Evolutionary conservation across 2,329 filamentous ascomycete genomes (phyloP), one percentile per base, ranked within the genome.

Genomic region (Sphaceloma murrayae): DNA sequence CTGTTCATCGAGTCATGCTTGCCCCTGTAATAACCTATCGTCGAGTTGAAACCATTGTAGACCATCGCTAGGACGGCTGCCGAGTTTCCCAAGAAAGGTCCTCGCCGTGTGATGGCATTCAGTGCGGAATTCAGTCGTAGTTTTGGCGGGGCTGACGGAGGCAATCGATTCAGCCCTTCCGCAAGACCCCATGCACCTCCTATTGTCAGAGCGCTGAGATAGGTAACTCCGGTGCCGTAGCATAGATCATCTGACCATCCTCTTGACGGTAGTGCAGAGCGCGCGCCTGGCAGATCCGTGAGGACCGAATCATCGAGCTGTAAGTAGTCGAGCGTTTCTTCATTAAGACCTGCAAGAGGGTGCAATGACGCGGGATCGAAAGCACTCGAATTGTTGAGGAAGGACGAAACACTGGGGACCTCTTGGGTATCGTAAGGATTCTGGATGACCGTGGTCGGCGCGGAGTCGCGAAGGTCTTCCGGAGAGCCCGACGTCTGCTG

Each of bases 181-280:
- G 84, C 81, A 54, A 98, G 65, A 50, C 91, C 91, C 89, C 89
- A 96, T 46, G 78, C 80, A 53, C 91, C 91, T 63, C 91, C 91
- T 53, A 93, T 62, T 30, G 82, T 75, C 56, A 98, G 70, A 5
- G 84, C 91, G n/a, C 84, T 71, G 49, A 98, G 72, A 62, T 98
- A 98, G 60, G 87, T 94, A 50, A 89, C 80, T 56, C 91, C 91
- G 16, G 91, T 93, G 59, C 93, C 91, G 64, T 98, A 98, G 68
- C 91, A 96, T 48, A 98, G 77, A 64, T 98, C 91, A 62, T 98
- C 91, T 49, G 88, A 94, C 79, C 94, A 98, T 62, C 91, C 91
- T 63, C 91, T 82, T 46, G 88, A 95, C 32, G 93, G 91, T 45
- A 98, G 76, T 45, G 88, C 82, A 32, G 89, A 93, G 62, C 85